These are phyloP conservation scores for Elaphomyces granulatus DNA, from an alignment of 495 filamentous ascomycete genomes.

Conservation along the genomic window DNA sequence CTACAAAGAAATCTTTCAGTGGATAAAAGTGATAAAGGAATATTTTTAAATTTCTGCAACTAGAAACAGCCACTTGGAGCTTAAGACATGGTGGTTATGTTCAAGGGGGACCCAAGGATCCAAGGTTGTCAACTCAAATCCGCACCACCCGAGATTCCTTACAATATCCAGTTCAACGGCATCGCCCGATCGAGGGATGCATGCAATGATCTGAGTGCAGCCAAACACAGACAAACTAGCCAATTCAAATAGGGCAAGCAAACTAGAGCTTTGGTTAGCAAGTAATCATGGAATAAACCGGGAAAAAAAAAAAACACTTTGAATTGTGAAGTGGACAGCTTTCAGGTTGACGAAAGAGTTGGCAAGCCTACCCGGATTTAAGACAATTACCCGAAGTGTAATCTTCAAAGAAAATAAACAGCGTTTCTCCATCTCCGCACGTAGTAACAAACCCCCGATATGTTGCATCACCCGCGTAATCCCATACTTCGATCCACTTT, in stretches of 20 bases:
- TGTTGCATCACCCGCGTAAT: constrained; percentile 67
- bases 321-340: no score
- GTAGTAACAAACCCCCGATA: constrained; percentile 72
- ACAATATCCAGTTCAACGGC: constrained; percentile 48
- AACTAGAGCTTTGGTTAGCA: constrained; percentile 27
- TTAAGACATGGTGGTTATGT: constrained; percentile 38
- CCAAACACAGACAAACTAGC: constrained; percentile 50
- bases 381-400: constrained; percentile 54
- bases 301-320: constrained; percentile 1
- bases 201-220: constrained; percentile 66
- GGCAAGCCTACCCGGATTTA: constrained; percentile 74
- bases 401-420: constrained; percentile 81
- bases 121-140: constrained; percentile 68
- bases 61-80: constrained; percentile 70
- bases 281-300: background rate
- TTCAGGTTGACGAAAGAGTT: no score
- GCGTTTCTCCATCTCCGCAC: constrained; percentile 45
- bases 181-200: constrained; percentile 51
- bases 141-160: constrained; percentile 81
- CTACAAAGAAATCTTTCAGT: no score
- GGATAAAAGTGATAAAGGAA: no score
- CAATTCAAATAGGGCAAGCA: constrained; percentile 85
- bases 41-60: constrained; percentile 61
- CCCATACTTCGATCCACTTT: constrained; percentile 69
- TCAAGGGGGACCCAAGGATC: constrained; percentile 45